Evolutionary conservation across 2,329 filamentous ascomycete species (phyloP).

Genomic region (Cytospora schulzeri): DNA sequence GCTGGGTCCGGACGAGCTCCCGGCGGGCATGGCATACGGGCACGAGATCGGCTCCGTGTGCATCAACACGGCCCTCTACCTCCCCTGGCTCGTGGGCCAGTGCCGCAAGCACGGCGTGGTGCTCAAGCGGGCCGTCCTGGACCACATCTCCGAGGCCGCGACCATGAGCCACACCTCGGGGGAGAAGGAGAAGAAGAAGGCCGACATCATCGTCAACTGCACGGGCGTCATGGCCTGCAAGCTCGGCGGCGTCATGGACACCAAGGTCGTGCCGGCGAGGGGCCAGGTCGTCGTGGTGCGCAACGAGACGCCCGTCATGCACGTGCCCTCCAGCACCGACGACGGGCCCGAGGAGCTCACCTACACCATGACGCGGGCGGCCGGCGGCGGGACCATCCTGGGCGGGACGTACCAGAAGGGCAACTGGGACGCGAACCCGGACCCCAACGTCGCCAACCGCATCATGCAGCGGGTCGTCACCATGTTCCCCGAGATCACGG

Average conservation of each 20-base stretch:
- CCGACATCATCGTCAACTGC: conserved; percentile 79
- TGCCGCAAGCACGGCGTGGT: conserved; percentile 73
- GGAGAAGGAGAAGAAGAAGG: conserved; percentile 36
- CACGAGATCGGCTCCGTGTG: conserved; percentile 82
- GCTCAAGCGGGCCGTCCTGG: conserved; percentile 63
- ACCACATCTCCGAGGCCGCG: conserved; percentile 74
- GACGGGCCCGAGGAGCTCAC: conserved; percentile 71
- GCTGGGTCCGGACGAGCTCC: conserved; percentile 60
- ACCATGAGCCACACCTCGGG: conserved; percentile 58
- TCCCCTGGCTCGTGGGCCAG: conserved; percentile 81
- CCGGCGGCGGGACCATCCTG: conserved; percentile 78
- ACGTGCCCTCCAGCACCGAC: conserved; percentile 69
- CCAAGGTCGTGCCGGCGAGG: conserved; percentile 71
- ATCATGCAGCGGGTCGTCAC: conserved; percentile 81
- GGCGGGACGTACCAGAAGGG: conserved; percentile 83
- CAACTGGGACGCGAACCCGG: conserved; percentile 77
- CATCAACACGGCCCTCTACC: conserved; percentile 87
- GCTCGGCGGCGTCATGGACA: conserved; percentile 81
- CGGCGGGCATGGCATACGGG: conserved; percentile 68
- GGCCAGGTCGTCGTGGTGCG: conserved; percentile 84
- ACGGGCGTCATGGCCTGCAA: conserved; percentile 75
- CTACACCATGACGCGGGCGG: conserved; percentile 83
- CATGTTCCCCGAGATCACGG: conserved; percentile 64
- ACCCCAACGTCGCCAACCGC: conserved; percentile 75
- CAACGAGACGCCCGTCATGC: conserved; percentile 74